phyloP scores from a whole-genome alignment of 371 early-diverging fungal species.

The Chytridiales sp. region DNA sequence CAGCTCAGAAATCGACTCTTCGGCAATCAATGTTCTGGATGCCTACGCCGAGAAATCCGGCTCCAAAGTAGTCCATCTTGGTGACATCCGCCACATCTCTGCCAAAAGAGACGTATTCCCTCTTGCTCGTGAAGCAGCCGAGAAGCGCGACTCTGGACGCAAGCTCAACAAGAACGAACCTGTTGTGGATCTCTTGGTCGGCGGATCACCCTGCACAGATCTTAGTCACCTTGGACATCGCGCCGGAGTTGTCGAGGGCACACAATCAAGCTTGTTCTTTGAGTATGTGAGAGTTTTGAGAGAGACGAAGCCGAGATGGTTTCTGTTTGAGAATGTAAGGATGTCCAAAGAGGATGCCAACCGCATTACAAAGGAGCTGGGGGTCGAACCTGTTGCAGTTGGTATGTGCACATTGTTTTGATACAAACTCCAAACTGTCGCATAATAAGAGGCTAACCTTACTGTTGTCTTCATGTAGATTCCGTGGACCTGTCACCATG shows the following conservation, averaged over 20 bases:
- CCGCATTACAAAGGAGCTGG: constrained; percentile 12
- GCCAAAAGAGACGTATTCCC: not conserved
- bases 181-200: constrained; percentile 12
- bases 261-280: constrained; percentile 8
- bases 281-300: constrained; percentile 14
- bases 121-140: not conserved
- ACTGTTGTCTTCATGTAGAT: not conserved
- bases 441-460: not conserved
- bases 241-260: constrained; percentile 12
- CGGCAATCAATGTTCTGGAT: constrained; percentile 11
- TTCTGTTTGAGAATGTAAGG: constrained; percentile 19
- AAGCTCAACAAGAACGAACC: not conserved
- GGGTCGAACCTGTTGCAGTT: constrained; percentile 6
- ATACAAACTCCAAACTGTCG: too few species aligned
- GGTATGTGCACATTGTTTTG: constrained; percentile 1
- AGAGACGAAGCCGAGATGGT: constrained; percentile 13
- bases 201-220: constrained; percentile 17
- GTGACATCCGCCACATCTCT: constrained; percentile 1
- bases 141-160: not conserved
- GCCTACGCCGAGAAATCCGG: constrained; percentile 3
- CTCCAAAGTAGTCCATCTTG: constrained; percentile 13
- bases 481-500: constrained; percentile 10
- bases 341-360: constrained; percentile 7
- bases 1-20: constrained; percentile 9
- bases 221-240: constrained; percentile 14